Evolutionary conservation across 169 alveolate species (phyloP).

Genomic region (Plasmodium coatneyi): DNA sequence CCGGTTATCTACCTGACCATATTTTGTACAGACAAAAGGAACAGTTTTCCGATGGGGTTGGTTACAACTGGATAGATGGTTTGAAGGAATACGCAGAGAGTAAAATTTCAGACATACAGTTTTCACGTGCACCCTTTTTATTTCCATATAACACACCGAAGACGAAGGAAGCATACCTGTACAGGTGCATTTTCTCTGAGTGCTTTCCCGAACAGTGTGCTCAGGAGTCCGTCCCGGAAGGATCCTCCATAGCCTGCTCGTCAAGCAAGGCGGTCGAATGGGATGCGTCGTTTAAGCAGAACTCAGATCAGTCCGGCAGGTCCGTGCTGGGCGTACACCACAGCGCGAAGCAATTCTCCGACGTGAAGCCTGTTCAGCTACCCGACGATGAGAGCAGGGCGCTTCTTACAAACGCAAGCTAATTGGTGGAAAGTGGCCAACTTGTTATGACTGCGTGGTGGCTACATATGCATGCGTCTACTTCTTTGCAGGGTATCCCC

Average conservation of each 20-base stretch:
- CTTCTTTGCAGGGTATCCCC: background rate
- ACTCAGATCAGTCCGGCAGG: slow-evolving; percentile 76
- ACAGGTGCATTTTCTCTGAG: slow-evolving; percentile 76
- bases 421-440: background rate
- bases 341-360: slow-evolving; percentile 24
- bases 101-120: slow-evolving; percentile 75
- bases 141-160: slow-evolving; percentile 81
- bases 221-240: slow-evolving; percentile 75
- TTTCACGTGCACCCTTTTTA: slow-evolving; percentile 57
- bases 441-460: background rate
- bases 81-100: slow-evolving; percentile 79
- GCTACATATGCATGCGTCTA: background rate
- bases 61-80: slow-evolving; percentile 84
- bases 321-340: slow-evolving; percentile 56
- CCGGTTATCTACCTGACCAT: slow-evolving; percentile 87
- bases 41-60: slow-evolving; percentile 89
- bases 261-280: slow-evolving; percentile 77
- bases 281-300: slow-evolving; percentile 62
- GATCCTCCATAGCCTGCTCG: slow-evolving; percentile 76
- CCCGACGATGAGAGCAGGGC: background rate
- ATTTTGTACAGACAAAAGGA: slow-evolving; percentile 91
- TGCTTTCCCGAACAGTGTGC: slow-evolving; percentile 77
- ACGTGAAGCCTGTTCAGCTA: background rate
- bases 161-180: slow-evolving; percentile 81
- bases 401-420: background rate